Base-by-base conservation (phyloP, 257 asterid genomes). In the Solanum neorickii region DNA sequence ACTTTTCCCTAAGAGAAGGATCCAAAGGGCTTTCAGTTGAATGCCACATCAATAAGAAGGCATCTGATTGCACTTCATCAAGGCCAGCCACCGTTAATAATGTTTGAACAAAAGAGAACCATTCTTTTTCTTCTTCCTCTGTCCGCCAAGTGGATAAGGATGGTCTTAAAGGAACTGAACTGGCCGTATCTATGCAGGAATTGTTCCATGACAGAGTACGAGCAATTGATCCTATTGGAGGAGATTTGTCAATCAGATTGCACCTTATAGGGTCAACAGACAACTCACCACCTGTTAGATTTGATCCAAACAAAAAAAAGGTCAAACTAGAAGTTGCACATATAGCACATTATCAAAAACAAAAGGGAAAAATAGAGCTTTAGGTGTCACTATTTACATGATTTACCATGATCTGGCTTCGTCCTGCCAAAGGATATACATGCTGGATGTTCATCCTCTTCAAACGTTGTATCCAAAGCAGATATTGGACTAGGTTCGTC, bases 401-500 rank as follows among this genome's bases (percentile, higher is more conserved):
- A 37, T 52, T 59, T 93, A 95, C 98, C 98, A 65, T 76, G 89
- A 83, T 91, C 91, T 23, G 90, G 92, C 83, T 91, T 92, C 90
- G 78, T 86, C 87, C 87, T 89, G 88, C 87, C 91, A 41, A 92
- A 90, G 70, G 90, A 89, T 88, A 89, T 78, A 21, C 87, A 90
- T n/a, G 90, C 86, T 44, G 92, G 83, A 78, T 80, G 94, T 77
- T 90, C 93, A 89, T 94, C 94, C 87, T 93, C 98, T 85, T 92
- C 97, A 65, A 95, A 95, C 60, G 94, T 93, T 87, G 92, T 91
- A 69, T 94, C 94, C 87, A 97, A 93, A 80, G 95, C 97, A 23
- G 98, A 95, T 91, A 97, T 86, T 70, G 98, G 98, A 91, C 99
- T 95, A 76, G 98, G 99, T 83, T 97, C 96, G 74, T 94, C 98